Percentiles rank a stretch among this genome's conserved stretches.
phyloP scores from a whole-genome alignment of 1,284 basidiomycete species.

The Fomitopsis palustris region DNA sequence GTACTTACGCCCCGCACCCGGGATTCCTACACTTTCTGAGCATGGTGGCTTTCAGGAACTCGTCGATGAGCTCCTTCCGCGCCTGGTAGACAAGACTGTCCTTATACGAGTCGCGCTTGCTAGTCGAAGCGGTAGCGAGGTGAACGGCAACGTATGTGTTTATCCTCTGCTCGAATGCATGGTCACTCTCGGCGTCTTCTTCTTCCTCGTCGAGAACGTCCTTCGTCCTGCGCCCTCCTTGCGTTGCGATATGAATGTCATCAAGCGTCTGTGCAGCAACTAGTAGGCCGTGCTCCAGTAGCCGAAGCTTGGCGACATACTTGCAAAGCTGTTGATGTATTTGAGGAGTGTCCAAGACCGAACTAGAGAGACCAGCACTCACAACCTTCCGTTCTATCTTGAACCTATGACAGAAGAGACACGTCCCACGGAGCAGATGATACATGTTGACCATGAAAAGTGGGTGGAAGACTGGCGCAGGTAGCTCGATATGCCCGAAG shows the following conservation, averaged over 20 bases:
- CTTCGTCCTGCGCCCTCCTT: constrained; percentile 17
- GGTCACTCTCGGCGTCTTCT: constrained; percentile 48
- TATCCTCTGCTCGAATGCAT: constrained; percentile 68
- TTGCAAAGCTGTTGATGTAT: constrained; percentile 59
- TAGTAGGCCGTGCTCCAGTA: constrained; percentile 89
- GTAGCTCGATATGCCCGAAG: constrained; percentile 98
- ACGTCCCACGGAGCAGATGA: constrained; percentile 86
- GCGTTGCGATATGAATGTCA: constrained; percentile 44
- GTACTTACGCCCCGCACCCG: constrained; percentile 78
- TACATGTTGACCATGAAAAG: constrained; percentile 95
- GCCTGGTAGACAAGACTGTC: constrained; percentile 86
- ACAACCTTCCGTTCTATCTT: constrained; percentile 80
- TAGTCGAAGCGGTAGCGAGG: constrained; percentile 53
- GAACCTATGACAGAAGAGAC: constrained; percentile 95
- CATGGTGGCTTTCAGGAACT: constrained; percentile 77
- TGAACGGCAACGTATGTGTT: constrained; percentile 71
- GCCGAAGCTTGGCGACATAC: constrained; percentile 84
- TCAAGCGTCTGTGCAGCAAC: constrained; percentile 80
- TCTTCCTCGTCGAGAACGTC: constrained; percentile 39
- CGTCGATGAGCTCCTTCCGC: constrained; percentile 79
- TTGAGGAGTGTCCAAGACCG: not conserved
- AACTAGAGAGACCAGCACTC: constrained; percentile 28
- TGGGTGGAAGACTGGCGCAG: constrained; percentile 94
- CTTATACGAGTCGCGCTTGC: constrained; percentile 84
- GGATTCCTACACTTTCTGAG: constrained; percentile 72